Base-by-base conservation (phyloP, 2,329 filamentous ascomycete species). In the Cercospora beticola region DNA sequence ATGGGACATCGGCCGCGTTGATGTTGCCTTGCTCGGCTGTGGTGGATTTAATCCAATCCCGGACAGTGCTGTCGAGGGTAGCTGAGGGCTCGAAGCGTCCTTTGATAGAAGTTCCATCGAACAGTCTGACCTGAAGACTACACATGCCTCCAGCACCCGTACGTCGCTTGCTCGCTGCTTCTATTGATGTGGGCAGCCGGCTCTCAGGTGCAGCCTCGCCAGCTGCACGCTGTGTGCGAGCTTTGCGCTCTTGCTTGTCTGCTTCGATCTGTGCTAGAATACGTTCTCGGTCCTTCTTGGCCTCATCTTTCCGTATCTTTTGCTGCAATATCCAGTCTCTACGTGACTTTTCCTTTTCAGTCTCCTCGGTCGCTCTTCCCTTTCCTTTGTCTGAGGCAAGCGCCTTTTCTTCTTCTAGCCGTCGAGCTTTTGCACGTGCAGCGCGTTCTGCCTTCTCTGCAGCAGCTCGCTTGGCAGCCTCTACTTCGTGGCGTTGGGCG, bases 41-140 rank as follows among this genome's bases (percentile, higher is more conserved):
- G 79, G 82, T 70, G 66, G 85, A 82, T 65, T 94, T 91, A 7
- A 98, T 86, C 92, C 93, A 97, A 6, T 83, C 81, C 7, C 94
- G 87, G 0, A 98, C 89, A 54, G 92, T 87, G 6, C 79, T 82
- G 6, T 83, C 79, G 3, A 97, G 84, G 0, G 86, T 91, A 23
- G 88, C 87, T 10, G 87, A 82, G 26, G 74, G 72, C 14, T 76
- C 72, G 78, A 97, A 97, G 18, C 86, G 88, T 3, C 85, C 86
- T 49, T 93, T 88, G 18, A 97, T 86, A 1, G 89, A 93, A 10
- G 89, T 90, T 9, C 94, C 94, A 76, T 97, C 93, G 66, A 96
- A 91, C 0, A 97, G 83, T 7, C 94, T 88, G 18, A 97, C 87
- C 75, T 95, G 92, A 0, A 97, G 82, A 18, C 70, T 68, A 64